phyloP scores from a whole-genome alignment of 345 rosid species.

The Rhodomyrtus tomentosa region DNA sequence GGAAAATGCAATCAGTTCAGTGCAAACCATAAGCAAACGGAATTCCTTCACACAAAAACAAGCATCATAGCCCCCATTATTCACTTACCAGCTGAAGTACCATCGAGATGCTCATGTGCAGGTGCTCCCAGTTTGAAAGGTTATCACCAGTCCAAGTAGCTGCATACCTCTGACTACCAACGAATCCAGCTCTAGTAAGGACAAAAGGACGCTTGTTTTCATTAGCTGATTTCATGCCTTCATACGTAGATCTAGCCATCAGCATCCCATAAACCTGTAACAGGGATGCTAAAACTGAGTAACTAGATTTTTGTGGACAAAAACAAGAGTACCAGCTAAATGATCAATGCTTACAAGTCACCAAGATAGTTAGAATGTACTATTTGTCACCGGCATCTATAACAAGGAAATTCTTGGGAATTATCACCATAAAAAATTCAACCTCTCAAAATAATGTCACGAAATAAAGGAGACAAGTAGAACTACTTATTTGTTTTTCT shows the following conservation, averaged over 20 bases:
- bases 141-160: constrained; percentile 98
- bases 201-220: constrained; percentile 79
- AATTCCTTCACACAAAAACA: background rate
- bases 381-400: background rate
- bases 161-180: constrained; percentile 81
- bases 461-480: background rate
- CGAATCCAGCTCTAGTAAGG: constrained; percentile 91
- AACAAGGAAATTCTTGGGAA: background rate
- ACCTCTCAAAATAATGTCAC: background rate
- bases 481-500: background rate
- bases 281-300: background rate
- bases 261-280: constrained; percentile 74
- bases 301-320: background rate
- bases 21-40: background rate
- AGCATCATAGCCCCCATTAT: background rate
- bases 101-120: constrained; percentile 86
- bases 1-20: background rate
- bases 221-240: constrained; percentile 73
- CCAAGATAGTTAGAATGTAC: background rate
- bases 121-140: constrained; percentile 86
- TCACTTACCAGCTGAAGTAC: constrained; percentile 85
- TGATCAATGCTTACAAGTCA: background rate
- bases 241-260: constrained; percentile 88
- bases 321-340: background rate
- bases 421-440: background rate